Conservation (phyloP, 495 filamentous ascomycete genomes). For the Xylaria telfairii region DNA sequence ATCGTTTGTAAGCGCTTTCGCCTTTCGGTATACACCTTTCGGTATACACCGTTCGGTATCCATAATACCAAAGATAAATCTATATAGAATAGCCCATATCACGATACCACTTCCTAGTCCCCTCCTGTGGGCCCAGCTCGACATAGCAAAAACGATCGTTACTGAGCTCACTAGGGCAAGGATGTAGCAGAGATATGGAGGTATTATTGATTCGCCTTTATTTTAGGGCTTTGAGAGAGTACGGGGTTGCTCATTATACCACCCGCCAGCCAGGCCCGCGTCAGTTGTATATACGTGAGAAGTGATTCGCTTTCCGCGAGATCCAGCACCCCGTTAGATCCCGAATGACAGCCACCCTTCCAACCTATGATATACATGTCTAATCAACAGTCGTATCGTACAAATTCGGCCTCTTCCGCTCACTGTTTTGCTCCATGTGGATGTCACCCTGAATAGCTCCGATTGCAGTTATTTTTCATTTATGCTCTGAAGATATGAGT, state of each 20-base stretch:
- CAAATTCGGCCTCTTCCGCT: not conserved
- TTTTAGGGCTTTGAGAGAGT: not conserved
- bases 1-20: not conserved
- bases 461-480: not conserved
- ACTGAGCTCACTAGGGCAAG: not conserved
- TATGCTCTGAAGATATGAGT: not conserved
- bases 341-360: not conserved
- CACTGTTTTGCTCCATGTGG: not conserved
- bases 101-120: not conserved
- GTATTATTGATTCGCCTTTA: not conserved
- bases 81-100: not conserved
- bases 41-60: not conserved
- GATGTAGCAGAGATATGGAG: not conserved
- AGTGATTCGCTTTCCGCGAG: constrained; percentile 3
- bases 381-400: constrained; percentile 19
- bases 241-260: not conserved
- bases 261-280: not conserved
- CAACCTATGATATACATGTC: constrained; percentile 11
- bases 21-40: not conserved
- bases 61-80: not conserved
- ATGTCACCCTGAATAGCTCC: not conserved
- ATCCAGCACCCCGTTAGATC: not conserved
- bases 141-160: not conserved
- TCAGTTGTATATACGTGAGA: constrained; percentile 19
- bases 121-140: not conserved